A percentile compares a stretch with the other conserved stretches of the same genome.
Conservation (phyloP, 441 rosid species). For the Flueggea neowawraea region DNA sequence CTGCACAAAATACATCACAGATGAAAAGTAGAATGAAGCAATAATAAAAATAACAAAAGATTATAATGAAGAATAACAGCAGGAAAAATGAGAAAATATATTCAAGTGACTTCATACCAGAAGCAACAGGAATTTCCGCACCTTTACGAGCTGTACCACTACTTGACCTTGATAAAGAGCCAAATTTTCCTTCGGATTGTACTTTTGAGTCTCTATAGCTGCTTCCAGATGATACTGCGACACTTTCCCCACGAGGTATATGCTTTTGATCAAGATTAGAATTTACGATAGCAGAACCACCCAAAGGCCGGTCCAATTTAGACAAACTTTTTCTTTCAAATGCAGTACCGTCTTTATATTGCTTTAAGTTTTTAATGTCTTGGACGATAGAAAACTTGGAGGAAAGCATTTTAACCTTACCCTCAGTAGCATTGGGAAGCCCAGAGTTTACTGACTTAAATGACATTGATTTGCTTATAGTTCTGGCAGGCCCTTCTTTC, state of each 20-base stretch:
- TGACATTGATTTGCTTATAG: conserved; percentile 69
- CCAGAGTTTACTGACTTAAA: conserved; percentile 55
- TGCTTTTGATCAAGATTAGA: conserved; percentile 57
- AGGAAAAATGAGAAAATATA: conserved; percentile 2
- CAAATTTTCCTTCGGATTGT: conserved; percentile 59
- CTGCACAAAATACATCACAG: background rate
- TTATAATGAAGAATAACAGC: background rate
- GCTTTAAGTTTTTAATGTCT: conserved; percentile 58
- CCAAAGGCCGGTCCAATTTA: conserved; percentile 33
- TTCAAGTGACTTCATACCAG: conserved; percentile 44
- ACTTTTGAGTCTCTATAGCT: conserved; percentile 53
- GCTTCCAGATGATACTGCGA: conserved; percentile 36
- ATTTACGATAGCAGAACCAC: conserved; percentile 28
- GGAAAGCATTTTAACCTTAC: conserved; percentile 52
- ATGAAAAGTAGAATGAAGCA: background rate
- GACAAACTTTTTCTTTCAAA: conserved; percentile 44
- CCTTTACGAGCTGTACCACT: conserved; percentile 48
- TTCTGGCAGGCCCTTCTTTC: conserved; percentile 54
- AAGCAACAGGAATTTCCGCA: conserved; percentile 37
- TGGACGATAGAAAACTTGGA: conserved; percentile 51
- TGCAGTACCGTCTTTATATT: conserved; percentile 45
- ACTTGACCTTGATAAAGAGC: conserved; percentile 47
- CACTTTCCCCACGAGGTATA: conserved; percentile 45
- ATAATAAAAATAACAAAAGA: background rate
- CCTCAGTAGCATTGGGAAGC: conserved; percentile 44